phyloP scores from a whole-genome alignment of 2,329 filamentous ascomycete genomes.

The Plenodomus tracheiphilus region DNA sequence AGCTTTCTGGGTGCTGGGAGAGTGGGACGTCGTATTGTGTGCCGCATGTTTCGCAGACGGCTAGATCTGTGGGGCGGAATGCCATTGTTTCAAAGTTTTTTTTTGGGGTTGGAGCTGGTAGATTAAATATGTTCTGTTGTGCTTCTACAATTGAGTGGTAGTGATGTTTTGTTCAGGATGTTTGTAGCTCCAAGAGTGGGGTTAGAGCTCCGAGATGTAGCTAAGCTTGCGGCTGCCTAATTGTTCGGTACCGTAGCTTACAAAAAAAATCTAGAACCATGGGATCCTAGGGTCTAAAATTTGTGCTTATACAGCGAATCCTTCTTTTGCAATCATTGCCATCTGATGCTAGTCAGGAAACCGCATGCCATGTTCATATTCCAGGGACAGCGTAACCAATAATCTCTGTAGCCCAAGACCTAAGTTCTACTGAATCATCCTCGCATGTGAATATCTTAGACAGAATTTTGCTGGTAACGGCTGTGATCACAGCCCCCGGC shows the following conservation, averaged over 20 bases:
- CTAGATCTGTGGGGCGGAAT: conserved; percentile 45
- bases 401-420: too few species aligned
- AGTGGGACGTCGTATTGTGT: conserved; percentile 67
- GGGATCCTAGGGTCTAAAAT: not conserved
- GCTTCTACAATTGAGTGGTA: not conserved
- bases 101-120: not conserved
- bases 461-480: too few species aligned
- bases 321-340: not conserved
- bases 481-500: too few species aligned
- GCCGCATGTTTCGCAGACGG: conserved; percentile 70
- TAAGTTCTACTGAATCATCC: too few species aligned
- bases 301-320: not conserved
- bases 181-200: not conserved
- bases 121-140: not conserved
- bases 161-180: not conserved
- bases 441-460: too few species aligned
- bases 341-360: too few species aligned
- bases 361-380: too few species aligned
- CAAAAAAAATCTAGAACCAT: not conserved
- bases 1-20: conserved; percentile 55
- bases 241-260: not conserved
- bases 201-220: not conserved
- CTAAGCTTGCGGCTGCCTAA: not conserved
- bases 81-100: conserved; percentile 20
- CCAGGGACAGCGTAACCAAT: too few species aligned